A percentile compares a stretch with the other conserved stretches of the same genome.
phyloP scores from a whole-genome alignment of 495 filamentous ascomycete genomes.

The Aspergillus egyptiacus region DNA sequence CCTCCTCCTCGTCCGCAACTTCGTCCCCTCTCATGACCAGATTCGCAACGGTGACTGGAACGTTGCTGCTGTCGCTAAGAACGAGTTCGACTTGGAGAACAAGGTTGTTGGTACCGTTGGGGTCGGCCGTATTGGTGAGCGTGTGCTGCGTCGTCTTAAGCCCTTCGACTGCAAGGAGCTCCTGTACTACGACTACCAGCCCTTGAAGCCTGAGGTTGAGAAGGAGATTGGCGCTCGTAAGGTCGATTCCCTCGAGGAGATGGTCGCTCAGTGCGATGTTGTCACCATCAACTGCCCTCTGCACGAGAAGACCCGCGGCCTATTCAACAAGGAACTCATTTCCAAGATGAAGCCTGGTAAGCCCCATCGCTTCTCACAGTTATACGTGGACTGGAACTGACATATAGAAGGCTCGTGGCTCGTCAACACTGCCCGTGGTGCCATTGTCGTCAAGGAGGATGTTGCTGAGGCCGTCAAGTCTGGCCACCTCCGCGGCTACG shows the following conservation, averaged over 20 bases:
- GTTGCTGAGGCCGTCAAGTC: conserved; percentile 89
- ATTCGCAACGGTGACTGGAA: conserved; percentile 87
- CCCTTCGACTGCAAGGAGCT: conserved; percentile 99
- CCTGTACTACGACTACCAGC: conserved; percentile 99
- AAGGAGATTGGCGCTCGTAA: conserved; percentile 94
- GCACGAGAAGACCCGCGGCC: conserved; percentile 90
- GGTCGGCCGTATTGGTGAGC: conserved; percentile 96
- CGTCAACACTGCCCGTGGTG: conserved; percentile 96
- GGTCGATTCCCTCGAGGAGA: conserved; percentile 83
- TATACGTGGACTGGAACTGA: conserved; percentile 2
- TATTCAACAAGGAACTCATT: conserved; percentile 99
- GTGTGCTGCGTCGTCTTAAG: conserved; percentile 90
- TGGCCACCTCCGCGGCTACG: conserved; percentile 94
- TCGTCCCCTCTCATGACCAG: conserved; percentile 94
- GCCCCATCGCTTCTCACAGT: conserved; percentile 10
- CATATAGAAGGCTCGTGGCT: conserved; percentile 70
- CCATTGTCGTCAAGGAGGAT: conserved; percentile 99
- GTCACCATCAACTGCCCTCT: conserved; percentile 99
- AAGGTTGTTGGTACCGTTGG: conserved; percentile 98
- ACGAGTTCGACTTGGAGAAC: conserved; percentile 93
- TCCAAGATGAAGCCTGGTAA: conserved; percentile 97
- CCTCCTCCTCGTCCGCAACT: conserved; percentile 93
- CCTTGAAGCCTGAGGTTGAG: conserved; percentile 77
- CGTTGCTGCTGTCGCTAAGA: conserved; percentile 92
- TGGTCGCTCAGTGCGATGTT: conserved; percentile 92